phyloP scores from a whole-genome alignment of 2,329 filamentous ascomycete species.

The Alternaria arbusti region DNA sequence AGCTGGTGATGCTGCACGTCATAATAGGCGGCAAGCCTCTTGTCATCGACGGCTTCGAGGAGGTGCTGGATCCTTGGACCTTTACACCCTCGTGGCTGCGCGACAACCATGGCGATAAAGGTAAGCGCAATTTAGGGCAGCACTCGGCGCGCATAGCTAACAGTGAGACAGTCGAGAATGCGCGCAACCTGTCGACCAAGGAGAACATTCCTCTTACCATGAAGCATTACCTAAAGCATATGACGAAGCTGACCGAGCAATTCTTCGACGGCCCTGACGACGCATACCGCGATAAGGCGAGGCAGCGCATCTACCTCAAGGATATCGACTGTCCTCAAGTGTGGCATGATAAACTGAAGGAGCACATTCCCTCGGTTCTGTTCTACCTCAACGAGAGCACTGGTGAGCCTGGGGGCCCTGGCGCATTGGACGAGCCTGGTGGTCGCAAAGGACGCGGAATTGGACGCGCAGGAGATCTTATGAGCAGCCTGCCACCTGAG shows the following conservation, averaged over 20 bases:
- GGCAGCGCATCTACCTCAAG: slow-evolving; percentile 92
- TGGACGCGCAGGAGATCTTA: slow-evolving; percentile 84
- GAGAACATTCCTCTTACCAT: slow-evolving; percentile 82
- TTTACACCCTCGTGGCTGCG: slow-evolving; percentile 85
- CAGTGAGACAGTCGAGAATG: slow-evolving; percentile 71
- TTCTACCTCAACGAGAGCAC: slow-evolving; percentile 90
- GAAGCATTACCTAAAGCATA: slow-evolving; percentile 87
- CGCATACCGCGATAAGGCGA: slow-evolving; percentile 78
- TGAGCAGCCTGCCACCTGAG: slow-evolving; percentile 84
- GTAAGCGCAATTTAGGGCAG: slow-evolving; percentile 55
- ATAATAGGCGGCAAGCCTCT: slow-evolving; percentile 85
- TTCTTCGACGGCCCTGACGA: slow-evolving; percentile 68
- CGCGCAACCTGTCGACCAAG: slow-evolving; percentile 78
- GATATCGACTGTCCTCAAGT: slow-evolving; percentile 93
- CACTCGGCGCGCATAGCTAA: slow-evolving; percentile 33
- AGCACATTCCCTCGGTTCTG: slow-evolving; percentile 78
- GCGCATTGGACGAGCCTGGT: slow-evolving; percentile 58
- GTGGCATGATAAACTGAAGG: slow-evolving; percentile 81
- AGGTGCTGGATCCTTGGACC: slow-evolving; percentile 73
- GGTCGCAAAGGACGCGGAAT: slow-evolving; percentile 62
- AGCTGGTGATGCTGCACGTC: slow-evolving; percentile 82
- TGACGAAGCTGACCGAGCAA: slow-evolving; percentile 83
- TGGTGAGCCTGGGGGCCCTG: slow-evolving; percentile 62
- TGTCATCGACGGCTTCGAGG: slow-evolving; percentile 88
- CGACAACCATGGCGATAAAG: slow-evolving; percentile 77